These are phyloP conservation scores for Elongisporangium prolatum DNA, from an alignment of 352 stramenopile species.

Conservation along the genomic window DNA sequence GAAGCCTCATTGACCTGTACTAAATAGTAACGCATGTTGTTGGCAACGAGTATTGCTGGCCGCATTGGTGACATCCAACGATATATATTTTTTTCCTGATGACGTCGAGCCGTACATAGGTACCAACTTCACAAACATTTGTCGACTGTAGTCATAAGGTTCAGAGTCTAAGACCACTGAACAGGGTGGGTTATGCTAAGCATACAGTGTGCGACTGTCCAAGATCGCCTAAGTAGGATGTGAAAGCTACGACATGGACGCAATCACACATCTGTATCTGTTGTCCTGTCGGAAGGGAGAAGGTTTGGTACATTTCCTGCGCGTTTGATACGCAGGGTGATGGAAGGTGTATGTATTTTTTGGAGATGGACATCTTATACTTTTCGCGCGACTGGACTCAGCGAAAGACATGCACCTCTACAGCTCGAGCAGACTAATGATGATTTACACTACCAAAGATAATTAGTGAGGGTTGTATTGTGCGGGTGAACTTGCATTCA, in stretches of 20 bases:
- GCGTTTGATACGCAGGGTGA: background rate
- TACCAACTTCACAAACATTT: too few species aligned
- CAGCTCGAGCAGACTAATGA: too few species aligned
- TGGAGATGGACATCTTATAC: background rate
- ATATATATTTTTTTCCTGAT: too few species aligned
- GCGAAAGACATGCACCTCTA: background rate
- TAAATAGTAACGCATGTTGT: too few species aligned
- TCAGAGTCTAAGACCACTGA: background rate
- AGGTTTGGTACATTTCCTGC: background rate
- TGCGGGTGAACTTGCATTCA: background rate
- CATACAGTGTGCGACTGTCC: background rate
- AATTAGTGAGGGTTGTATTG: too few species aligned
- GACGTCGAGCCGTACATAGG: too few species aligned
- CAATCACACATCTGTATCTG: background rate
- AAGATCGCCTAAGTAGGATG: background rate
- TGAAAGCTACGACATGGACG: background rate
- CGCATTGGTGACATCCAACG: too few species aligned
- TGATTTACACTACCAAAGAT: too few species aligned
- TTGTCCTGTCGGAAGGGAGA: background rate
- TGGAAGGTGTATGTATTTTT: background rate
- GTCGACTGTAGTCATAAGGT: background rate
- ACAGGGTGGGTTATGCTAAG: background rate
- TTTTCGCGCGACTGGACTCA: background rate
- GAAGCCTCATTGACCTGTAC: too few species aligned
- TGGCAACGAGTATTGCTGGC: too few species aligned